phyloP scores from a whole-genome alignment of 345 rosid species.

The Zanthoxylum bungeanum region DNA sequence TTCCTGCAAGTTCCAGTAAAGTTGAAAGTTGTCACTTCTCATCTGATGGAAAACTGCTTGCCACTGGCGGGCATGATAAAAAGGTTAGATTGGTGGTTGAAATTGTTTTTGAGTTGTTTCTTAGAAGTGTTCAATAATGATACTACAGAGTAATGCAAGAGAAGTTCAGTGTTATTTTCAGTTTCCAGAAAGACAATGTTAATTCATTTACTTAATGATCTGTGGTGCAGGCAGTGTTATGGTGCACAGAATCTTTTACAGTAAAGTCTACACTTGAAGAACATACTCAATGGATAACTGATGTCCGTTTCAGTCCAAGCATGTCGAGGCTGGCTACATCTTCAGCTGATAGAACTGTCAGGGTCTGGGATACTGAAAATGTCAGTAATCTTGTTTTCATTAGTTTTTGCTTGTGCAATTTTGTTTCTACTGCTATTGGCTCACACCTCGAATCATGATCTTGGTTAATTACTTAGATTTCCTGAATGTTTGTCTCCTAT shows the following conservation, averaged over 20 bases:
- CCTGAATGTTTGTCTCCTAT: neutral
- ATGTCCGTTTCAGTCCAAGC: slow-evolving; percentile 66
- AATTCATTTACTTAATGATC: slow-evolving; percentile 8
- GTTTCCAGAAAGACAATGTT: neutral
- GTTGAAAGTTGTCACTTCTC: slow-evolving; percentile 73
- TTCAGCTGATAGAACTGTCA: slow-evolving; percentile 67
- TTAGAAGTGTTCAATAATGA: neutral
- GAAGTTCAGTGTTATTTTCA: neutral
- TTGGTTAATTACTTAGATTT: neutral
- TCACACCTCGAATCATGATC: neutral
- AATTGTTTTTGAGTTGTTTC: neutral
- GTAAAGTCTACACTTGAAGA: slow-evolving; percentile 53
- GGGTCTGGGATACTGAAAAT: slow-evolving; percentile 67
- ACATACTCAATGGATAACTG: slow-evolving; percentile 58
- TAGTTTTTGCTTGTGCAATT: slow-evolving; percentile 7
- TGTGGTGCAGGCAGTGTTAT: slow-evolving; percentile 47
- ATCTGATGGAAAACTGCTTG: slow-evolving; percentile 63
- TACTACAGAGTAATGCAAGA: neutral
- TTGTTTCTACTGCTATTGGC: neutral
- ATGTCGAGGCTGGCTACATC: slow-evolving; percentile 60
- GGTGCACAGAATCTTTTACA: slow-evolving; percentile 57
- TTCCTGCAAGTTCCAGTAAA: slow-evolving; percentile 40
- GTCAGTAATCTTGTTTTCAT: slow-evolving; percentile 30
- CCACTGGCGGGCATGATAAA: slow-evolving; percentile 66
- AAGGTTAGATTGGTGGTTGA: slow-evolving; percentile 30